Percentiles rank a stretch among this genome's conserved stretches.
phyloP scores from a whole-genome alignment of 345 rosid species.

The Salix brachista region DNA sequence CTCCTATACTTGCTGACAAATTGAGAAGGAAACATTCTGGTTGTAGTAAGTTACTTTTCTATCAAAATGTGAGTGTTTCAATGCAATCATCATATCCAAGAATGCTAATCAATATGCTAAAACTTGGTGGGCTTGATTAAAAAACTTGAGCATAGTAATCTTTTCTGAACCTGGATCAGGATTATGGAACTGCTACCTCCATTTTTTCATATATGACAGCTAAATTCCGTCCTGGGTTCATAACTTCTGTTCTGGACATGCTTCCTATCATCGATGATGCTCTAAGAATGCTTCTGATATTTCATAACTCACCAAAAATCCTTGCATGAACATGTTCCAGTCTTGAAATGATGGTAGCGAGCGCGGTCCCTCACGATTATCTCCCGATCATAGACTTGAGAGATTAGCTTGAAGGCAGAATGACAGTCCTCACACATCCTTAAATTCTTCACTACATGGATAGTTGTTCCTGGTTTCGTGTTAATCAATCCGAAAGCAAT shows the following conservation, averaged over 20 bases:
- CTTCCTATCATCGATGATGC: not conserved
- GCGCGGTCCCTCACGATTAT: constrained; percentile 39
- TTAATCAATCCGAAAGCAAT: constrained; percentile 40
- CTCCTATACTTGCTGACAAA: not conserved
- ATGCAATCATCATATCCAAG: not conserved
- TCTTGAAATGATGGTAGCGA: constrained; percentile 38
- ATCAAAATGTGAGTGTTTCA: too few species aligned
- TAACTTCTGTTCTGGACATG: not conserved
- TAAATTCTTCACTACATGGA: constrained; percentile 37
- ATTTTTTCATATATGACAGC: not conserved
- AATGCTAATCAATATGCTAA: not conserved
- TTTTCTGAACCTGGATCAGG: not conserved
- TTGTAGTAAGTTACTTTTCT: too few species aligned
- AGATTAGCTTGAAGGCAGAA: constrained; percentile 36
- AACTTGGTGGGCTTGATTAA: not conserved
- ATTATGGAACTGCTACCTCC: not conserved
- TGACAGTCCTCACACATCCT: constrained; percentile 46
- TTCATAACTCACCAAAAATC: constrained; percentile 34
- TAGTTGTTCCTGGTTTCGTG: constrained; percentile 31
- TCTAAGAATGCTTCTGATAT: not conserved
- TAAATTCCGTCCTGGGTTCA: not conserved
- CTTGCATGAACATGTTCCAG: constrained; percentile 41
- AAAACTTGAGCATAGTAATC: not conserved
- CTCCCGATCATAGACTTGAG: constrained; percentile 31
- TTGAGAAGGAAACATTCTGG: not conserved